Base-by-base conservation (phyloP, 805 yeast species). In the Suhomyces sp. region DNA sequence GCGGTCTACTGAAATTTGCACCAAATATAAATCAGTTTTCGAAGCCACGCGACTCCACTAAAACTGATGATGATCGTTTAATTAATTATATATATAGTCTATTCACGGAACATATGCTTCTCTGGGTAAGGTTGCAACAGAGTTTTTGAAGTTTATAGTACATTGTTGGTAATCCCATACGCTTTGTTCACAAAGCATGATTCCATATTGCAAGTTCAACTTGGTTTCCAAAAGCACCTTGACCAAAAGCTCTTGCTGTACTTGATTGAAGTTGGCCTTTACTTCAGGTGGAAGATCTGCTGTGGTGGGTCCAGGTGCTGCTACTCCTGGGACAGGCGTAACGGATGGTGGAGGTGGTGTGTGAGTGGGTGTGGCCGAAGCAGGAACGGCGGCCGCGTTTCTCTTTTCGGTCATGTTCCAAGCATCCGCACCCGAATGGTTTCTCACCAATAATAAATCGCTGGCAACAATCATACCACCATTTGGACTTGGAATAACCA, bases 141-240 rank as follows among this genome's bases (percentile, higher is more conserved):
- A 86, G 59, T 80, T 84, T 59, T 83, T 81, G 70, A 93, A 93
- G 52, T 88, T 85, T 44, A 77, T 78, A 12, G 83, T 72, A 26
- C 97, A 92, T 50, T 74, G 78, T 26, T 82, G 84, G 60, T 83
- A 85, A 67, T 88, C 87, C 92, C 96, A 92, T 51, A 82, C 79
- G 62, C 96, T 90, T 68, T 91, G 97, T 66, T 90, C 91, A 53
- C 91, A 86, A 40, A 94, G 78, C 88, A 92, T 82, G 26, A 84
- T 72, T 0, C 93, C 88, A 67, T 85, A 92, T 61, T 88, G 88
- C n/a, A 88, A 75, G 59, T 81, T 91, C 59, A 92, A 74, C 47
- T 84, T 83, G 0, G 97, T 92, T 57, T 87, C 89, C 26, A 79
- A 67, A 70, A 87, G 82, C 23, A 93, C 71, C 61, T 81, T 86